Percentiles rank a stretch among this genome's conserved stretches.
Conservation (phyloP, 371 early-diverging fungal species). For the Mortierella sp. region DNA sequence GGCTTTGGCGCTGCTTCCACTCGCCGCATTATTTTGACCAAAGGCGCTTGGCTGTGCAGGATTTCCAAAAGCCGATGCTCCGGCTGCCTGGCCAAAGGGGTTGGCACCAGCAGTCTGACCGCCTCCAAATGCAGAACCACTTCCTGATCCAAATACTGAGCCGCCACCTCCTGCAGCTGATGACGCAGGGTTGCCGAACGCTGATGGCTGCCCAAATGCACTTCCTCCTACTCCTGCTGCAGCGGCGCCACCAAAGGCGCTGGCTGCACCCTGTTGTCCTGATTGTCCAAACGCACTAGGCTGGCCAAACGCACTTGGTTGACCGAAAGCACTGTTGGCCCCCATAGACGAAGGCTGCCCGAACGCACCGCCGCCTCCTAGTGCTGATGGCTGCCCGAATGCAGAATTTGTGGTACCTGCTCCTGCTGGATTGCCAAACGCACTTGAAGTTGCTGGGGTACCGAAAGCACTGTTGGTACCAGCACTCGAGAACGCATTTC, state of each 20-base stretch:
- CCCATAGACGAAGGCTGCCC: conserved; percentile 4
- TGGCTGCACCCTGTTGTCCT: conserved; percentile 22
- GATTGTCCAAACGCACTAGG: conserved; percentile 22
- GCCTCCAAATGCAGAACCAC: neutral
- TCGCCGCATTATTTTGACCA: conserved; percentile 29
- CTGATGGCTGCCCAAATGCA: conserved; percentile 34
- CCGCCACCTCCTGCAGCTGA: conserved; percentile 1
- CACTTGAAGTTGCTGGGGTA: conserved; percentile 4
- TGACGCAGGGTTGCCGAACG: conserved; percentile 12
- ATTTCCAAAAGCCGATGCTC: neutral
- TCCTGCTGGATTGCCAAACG: conserved; percentile 26
- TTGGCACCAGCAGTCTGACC: neutral
- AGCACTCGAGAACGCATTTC: conserved; percentile 16
- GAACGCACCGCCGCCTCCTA: conserved; percentile 14
- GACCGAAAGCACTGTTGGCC: conserved; percentile 23
- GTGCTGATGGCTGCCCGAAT: neutral
- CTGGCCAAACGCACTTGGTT: conserved; percentile 5
- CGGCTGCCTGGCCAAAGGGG: neutral
- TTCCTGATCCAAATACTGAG: neutral
- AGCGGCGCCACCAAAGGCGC: conserved; percentile 31
- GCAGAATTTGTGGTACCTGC: neutral
- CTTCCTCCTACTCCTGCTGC: conserved; percentile 29
- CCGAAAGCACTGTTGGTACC: conserved; percentile 17
- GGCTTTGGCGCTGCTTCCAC: neutral
- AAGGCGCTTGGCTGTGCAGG: conserved; percentile 15